phyloP scores from a whole-genome alignment of 306 rosid genomes.

The Elaeagnus macrophylla region DNA sequence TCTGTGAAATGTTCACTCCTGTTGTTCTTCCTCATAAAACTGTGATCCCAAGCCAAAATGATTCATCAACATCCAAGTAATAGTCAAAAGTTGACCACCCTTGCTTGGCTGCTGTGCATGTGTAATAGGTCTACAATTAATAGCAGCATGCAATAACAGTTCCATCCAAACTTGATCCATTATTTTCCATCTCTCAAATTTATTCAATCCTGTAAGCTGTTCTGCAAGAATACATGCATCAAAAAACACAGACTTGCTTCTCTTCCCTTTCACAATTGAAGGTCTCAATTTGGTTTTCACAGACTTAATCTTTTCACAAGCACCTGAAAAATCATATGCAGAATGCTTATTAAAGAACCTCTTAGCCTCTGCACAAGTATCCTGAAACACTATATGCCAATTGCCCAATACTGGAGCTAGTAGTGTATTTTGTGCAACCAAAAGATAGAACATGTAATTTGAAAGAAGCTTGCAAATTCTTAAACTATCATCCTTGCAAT shows the following conservation, averaged over 20 bases:
- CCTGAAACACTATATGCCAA: neutral
- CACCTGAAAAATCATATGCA: neutral
- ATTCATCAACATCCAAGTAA: conserved; percentile 8
- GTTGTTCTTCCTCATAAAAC: conserved; percentile 1
- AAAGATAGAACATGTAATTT: neutral
- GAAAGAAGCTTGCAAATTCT: neutral
- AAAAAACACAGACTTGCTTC: neutral
- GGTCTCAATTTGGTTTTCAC: neutral
- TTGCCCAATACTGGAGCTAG: neutral
- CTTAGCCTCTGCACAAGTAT: neutral
- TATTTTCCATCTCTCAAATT: neutral
- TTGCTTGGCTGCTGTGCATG: conserved; percentile 1
- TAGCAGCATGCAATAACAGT: neutral
- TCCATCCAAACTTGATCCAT: neutral
- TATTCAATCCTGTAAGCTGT: neutral
- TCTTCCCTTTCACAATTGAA: neutral
- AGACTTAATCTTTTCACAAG: neutral
- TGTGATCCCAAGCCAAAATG: conserved; percentile 10
- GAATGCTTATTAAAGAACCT: neutral
- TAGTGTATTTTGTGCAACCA: neutral
- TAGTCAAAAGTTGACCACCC: conserved; percentile 7
- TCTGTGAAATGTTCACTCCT: neutral
- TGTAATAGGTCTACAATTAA: neutral
- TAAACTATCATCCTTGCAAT: neutral
- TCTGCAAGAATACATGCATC: neutral